Evolutionary conservation across 2,329 filamentous ascomycete species (phyloP).

Genomic region (Phialophora macrospora): DNA sequence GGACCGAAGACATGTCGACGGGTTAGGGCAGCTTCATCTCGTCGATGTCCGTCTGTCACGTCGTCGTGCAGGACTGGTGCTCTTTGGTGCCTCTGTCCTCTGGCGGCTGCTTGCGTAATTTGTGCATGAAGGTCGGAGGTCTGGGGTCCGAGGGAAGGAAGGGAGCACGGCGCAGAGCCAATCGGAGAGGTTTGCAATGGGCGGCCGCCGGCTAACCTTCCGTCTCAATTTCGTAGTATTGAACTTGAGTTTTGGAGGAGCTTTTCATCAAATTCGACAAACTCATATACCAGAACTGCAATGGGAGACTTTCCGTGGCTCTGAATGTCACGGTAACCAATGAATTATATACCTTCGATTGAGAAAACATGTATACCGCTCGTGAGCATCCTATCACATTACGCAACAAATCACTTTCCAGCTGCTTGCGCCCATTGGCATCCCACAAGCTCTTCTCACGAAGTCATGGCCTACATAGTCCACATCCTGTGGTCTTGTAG

Average conservation of each 20-base stretch:
- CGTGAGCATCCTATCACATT: neutral
- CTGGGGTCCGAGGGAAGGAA: neutral
- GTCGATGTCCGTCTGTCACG: neutral
- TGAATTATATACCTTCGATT: neutral
- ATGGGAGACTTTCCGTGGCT: neutral
- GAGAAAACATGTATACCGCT: neutral
- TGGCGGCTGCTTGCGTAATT: neutral
- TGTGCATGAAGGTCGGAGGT: neutral
- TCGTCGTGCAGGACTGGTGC: neutral
- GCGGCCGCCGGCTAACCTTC: neutral
- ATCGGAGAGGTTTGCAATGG: neutral
- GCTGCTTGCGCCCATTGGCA: slow-evolving; percentile 35
- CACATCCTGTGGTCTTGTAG: slow-evolving; percentile 34
- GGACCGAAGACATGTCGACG: neutral
- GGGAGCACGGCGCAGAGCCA: neutral
- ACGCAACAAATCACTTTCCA: slow-evolving; percentile 40
- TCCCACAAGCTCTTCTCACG: slow-evolving; percentile 38
- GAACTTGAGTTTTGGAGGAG: neutral
- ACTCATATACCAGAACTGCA: neutral
- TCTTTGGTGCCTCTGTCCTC: neutral
- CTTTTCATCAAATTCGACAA: neutral
- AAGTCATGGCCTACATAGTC: slow-evolving; percentile 35
- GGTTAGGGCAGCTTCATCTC: neutral
- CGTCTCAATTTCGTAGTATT: neutral
- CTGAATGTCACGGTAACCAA: neutral